Evolutionary conservation across 1,284 basidiomycete species (phyloP), one percentile per base, ranked within the genome.

Genomic region (Ustilago nuda): DNA sequence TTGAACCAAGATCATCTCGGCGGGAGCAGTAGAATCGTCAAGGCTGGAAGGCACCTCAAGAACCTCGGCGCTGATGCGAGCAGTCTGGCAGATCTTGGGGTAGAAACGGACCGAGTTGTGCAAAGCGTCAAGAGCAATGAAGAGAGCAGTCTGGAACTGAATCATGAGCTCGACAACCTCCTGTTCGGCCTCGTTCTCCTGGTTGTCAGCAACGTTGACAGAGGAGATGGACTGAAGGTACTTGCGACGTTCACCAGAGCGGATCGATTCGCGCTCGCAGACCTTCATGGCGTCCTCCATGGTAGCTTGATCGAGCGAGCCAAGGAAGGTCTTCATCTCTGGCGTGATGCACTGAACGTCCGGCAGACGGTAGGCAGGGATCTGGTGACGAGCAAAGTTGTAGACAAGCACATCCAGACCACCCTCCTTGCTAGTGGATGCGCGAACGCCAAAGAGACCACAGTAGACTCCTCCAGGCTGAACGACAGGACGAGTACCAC

Each of bases 331-430:
- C 32, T 83, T 83, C 86, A 88, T 87, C 50, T 85, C 80, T 2
- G 85, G 76, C 2, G 86, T 85, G 19, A 88, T 80, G 17, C 82
- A 85, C 32, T 81, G 69, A 27, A 89, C 87, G 63, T 89, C 88
- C 0, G 88, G 88, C 11, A 89, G 84, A 32, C 88, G 87, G 80
- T 88, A 89, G 3, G 88, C 88, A 3, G 88, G 88, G 69, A 89
- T 88, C 80, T 88, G 88, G 72, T 88, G 88, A 30, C 87, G 86
- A 35, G 88, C 88, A 82, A 88, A 88, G 80, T 87, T 87, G 86
- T 88, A 89, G 13, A 88, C 88, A 4, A 89, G 81, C 19, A 88
- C 87, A 62, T 88, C 88, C 32, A 77, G 66, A 33, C 75, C 75
- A 19, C 75, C 75, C n/a, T 73, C 71, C 61, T 73, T 78, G 61